These are phyloP conservation scores for Quercus parvula DNA, from an alignment of 306 rosid species.

Conservation along the genomic window DNA sequence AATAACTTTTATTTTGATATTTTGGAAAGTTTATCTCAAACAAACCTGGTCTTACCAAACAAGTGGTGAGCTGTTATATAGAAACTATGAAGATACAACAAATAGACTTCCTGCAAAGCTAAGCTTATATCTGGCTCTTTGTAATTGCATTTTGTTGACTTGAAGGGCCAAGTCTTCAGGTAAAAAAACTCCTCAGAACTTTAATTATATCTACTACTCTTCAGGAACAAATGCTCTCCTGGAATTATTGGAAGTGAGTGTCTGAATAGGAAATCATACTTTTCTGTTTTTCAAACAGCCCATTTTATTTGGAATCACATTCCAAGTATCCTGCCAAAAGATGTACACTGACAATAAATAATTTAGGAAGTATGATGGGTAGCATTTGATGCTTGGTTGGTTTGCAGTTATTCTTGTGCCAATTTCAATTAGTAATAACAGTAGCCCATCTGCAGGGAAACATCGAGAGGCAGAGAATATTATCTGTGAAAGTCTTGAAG, in stretches of 20 bases:
- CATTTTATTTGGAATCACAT: not conserved
- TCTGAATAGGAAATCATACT: not conserved
- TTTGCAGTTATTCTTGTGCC: conserved; percentile 13
- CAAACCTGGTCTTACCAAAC: not conserved
- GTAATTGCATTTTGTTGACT: not conserved
- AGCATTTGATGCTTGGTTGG: conserved; percentile 2
- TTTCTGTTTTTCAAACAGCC: not conserved
- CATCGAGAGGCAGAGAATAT: conserved; percentile 69
- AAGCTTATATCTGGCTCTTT: not conserved
- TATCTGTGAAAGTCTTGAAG: conserved; percentile 52
- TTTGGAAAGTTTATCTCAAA: not conserved
- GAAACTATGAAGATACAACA: not conserved
- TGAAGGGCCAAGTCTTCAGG: not conserved
- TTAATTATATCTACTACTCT: not conserved
- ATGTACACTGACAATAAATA: not conserved
- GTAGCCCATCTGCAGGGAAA: conserved; percentile 50
- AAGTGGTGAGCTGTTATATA: not conserved
- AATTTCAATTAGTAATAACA: conserved; percentile 2
- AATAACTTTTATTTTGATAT: not conserved
- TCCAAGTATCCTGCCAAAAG: not conserved
- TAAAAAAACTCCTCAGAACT: not conserved
- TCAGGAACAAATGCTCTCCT: not conserved
- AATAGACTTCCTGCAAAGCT: not conserved
- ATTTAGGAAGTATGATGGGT: not conserved
- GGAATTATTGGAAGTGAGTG: not conserved